Conservation (phyloP, 2,329 filamentous ascomycete species). For the Colletotrichum lentis region DNA sequence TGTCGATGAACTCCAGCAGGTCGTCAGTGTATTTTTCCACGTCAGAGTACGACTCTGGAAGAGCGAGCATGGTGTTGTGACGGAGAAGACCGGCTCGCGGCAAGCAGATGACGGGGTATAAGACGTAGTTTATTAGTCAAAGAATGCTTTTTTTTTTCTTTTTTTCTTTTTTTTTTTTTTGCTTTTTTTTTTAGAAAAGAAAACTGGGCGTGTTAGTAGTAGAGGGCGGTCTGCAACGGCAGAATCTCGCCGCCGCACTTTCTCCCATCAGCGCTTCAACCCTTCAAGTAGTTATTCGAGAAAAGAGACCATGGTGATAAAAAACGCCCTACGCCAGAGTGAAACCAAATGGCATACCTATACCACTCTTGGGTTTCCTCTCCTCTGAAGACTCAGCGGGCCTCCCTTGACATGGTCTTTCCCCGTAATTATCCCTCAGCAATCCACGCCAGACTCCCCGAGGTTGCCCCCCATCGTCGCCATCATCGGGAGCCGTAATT, state of each 20-base stretch:
- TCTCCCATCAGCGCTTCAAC: too few species aligned
- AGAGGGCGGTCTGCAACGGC: neutral
- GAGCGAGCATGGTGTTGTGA: neutral
- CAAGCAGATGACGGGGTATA: accelerated
- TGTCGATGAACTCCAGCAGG: slow-evolving; percentile 41
- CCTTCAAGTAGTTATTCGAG: too few species aligned
- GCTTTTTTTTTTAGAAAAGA: neutral
- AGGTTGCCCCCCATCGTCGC: slow-evolving; percentile 12
- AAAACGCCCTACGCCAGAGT: too few species aligned
- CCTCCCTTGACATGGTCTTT: neutral
- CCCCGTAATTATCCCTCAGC: neutral
- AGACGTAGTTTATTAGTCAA: accelerated
- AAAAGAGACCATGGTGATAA: too few species aligned
- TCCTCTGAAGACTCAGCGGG: neutral
- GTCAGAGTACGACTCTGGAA: neutral
- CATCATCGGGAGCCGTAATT: slow-evolving; percentile 23
- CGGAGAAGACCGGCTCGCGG: neutral
- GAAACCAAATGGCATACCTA: neutral
- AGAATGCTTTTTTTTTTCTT: neutral
- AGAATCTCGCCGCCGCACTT: neutral
- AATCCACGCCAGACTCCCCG: neutral
- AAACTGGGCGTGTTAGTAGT: too few species aligned
- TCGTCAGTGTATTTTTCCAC: slow-evolving; percentile 38
- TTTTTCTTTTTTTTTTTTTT: neutral
- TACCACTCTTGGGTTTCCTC: neutral